A percentile compares a stretch with the other conserved stretches of the same genome.
Conservation (phyloP, 1,284 basidiomycete genomes). For the Austroboletus olivaceoglutinosus region DNA sequence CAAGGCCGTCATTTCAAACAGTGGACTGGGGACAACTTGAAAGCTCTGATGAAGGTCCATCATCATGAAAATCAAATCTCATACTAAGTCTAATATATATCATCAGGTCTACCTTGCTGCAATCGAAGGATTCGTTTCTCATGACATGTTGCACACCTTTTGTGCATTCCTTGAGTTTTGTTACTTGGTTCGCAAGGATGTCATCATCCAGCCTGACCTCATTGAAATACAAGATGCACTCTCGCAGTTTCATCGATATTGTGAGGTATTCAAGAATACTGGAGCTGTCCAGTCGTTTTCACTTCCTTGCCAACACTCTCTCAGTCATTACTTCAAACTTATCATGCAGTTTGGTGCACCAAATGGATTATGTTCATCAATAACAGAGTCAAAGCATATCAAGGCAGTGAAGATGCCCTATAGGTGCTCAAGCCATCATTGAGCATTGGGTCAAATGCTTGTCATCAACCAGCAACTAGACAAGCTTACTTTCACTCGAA, state of each 20-base stretch:
- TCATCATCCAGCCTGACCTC: background rate
- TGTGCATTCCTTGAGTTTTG: no score
- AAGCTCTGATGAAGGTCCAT: constrained; percentile 22
- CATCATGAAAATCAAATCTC: no score
- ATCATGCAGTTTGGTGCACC: background rate
- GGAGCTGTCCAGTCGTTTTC: background rate
- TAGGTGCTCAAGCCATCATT: background rate
- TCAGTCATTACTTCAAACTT: background rate
- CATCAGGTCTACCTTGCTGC: no score
- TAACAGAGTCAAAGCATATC: background rate
- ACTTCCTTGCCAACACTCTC: background rate
- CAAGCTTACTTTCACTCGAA: no score
- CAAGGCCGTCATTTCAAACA: constrained; percentile 23
- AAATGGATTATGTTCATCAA: background rate
- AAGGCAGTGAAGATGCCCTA: background rate
- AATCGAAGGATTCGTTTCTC: no score
- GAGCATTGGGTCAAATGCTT: background rate
- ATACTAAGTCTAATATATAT: no score
- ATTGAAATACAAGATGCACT: background rate
- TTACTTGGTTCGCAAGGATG: no score
- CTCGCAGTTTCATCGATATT: background rate
- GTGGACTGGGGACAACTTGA: constrained; percentile 24
- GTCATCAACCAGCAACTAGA: background rate
- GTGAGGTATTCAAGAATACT: background rate
- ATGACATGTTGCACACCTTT: no score